phyloP scores from a whole-genome alignment of 2,329 filamentous ascomycete genomes.

The Clarireedia sp. region DNA sequence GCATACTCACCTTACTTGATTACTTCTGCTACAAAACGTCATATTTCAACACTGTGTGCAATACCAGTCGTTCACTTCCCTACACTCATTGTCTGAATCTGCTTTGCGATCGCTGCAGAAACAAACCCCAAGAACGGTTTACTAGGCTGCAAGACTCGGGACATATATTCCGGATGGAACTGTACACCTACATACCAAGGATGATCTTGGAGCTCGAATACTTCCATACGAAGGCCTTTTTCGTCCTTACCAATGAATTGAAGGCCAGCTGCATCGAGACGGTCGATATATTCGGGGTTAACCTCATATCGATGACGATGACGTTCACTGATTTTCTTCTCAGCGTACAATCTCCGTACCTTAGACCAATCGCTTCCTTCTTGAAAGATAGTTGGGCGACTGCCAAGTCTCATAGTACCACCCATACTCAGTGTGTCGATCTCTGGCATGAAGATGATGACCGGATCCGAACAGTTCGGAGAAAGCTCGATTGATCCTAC shows the following conservation, averaged over 20 bases:
- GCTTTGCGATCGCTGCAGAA: conserved; percentile 43
- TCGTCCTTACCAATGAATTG: conserved; percentile 74
- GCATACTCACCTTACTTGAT: no score
- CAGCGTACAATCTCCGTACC: conserved; percentile 63
- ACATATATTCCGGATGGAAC: conserved; percentile 81
- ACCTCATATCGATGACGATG: conserved; percentile 78
- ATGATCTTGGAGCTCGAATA: conserved; percentile 74
- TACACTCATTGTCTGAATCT: no score
- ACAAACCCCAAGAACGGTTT: conserved; percentile 78
- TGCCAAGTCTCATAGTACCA: conserved; percentile 75
- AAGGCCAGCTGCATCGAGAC: conserved; percentile 60
- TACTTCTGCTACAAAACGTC: no score
- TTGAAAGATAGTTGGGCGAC: conserved; percentile 68
- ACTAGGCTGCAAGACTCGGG: conserved; percentile 63
- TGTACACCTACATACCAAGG: conserved; percentile 81
- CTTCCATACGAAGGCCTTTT: conserved; percentile 71
- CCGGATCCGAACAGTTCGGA: conserved; percentile 23
- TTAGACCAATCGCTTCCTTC: conserved; percentile 50
- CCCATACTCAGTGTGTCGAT: conserved; percentile 66
- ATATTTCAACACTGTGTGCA: no score
- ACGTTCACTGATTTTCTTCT: conserved; percentile 45
- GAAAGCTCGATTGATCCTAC: conserved; percentile 25
- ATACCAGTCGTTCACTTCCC: no score
- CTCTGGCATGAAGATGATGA: conserved; percentile 92
- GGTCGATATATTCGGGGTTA: conserved; percentile 68